phyloP scores from a whole-genome alignment of 2,329 filamentous ascomycete genomes.

The Pseudopyrenochaeta lycopersici region DNA sequence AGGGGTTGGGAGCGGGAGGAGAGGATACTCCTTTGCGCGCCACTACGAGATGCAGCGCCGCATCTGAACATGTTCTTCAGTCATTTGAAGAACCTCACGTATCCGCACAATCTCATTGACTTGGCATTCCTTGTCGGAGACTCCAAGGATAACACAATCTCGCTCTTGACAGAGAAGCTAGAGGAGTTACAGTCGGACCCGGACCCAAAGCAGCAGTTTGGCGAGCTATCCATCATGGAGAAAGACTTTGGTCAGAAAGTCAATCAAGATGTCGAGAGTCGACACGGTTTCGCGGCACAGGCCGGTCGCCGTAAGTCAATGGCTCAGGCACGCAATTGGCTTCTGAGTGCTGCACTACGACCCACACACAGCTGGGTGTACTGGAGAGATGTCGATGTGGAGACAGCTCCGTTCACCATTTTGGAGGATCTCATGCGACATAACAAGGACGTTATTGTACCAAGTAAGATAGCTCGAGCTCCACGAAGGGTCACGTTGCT shows the following conservation, averaged over 20 bases:
- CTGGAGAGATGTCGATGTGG: conserved; percentile 98
- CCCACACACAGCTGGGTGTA: conserved; percentile 99
- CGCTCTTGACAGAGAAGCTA: conserved; percentile 77
- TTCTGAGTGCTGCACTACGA: conserved; percentile 88
- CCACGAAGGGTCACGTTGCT: conserved; percentile 10
- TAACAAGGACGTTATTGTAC: conserved; percentile 98
- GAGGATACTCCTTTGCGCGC: conserved; percentile 92
- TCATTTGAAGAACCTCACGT: conserved; percentile 96
- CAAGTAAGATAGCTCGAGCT: conserved; percentile 73
- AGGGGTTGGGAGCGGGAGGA: conserved; percentile 97
- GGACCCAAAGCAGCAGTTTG: conserved; percentile 83
- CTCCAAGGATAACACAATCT: conserved; percentile 89
- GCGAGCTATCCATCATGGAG: conserved; percentile 96
- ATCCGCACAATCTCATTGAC: conserved; percentile 95
- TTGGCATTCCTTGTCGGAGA: conserved; percentile 96
- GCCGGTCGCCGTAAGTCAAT: conserved; percentile 93
- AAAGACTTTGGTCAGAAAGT: conserved; percentile 99
- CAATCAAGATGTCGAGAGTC: conserved; percentile 95
- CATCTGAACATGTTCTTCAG: conserved; percentile 98
- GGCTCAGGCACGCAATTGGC: conserved; percentile 97
- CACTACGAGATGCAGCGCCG: conserved; percentile 88
- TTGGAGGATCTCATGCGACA: conserved; percentile 98
- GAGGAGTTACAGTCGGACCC: conserved; percentile 81
- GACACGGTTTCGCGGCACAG: conserved; percentile 96
- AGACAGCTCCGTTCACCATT: conserved; percentile 96